Conservation (phyloP, 768 basidiomycete species). For the Kwoniella dejecticola region DNA sequence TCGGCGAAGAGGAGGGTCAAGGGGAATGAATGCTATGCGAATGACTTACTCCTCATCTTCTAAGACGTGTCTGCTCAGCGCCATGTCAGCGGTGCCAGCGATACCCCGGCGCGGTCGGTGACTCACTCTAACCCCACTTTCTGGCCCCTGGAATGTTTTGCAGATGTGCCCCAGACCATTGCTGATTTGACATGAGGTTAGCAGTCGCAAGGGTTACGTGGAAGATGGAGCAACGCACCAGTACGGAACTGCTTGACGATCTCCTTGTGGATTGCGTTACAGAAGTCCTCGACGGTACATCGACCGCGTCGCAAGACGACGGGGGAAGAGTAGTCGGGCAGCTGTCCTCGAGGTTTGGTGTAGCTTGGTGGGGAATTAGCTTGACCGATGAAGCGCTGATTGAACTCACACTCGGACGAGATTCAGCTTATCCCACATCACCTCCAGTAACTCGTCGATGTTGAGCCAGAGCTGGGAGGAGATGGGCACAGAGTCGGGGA, state of each 20-base stretch:
- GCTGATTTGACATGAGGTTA: conserved; percentile 22
- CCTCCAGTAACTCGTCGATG: conserved; percentile 86
- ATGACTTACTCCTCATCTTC: neutral
- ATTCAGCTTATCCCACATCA: conserved; percentile 91
- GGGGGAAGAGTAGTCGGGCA: conserved; percentile 86
- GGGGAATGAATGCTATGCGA: neutral
- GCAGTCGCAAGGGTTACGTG: neutral
- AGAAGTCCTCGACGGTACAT: conserved; percentile 79
- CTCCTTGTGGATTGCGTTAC: conserved; percentile 91
- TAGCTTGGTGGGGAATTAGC: conserved; percentile 56
- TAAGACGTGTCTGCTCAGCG: conserved; percentile 39
- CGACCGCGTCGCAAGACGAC: conserved; percentile 68
- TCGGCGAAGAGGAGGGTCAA: neutral
- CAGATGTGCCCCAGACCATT: conserved; percentile 92
- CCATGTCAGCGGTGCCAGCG: too few species aligned
- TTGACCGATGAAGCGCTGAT: neutral
- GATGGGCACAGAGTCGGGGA: conserved; percentile 91
- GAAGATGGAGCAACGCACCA: conserved; percentile 62
- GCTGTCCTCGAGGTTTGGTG: conserved; percentile 87
- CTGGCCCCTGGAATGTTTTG: conserved; percentile 95
- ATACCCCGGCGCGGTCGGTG: neutral
- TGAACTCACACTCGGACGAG: conserved; percentile 77
- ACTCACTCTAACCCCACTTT: conserved; percentile 61
- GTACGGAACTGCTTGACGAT: conserved; percentile 94
- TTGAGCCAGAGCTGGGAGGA: conserved; percentile 95